Percentiles rank a stretch among this genome's conserved stretches.
phyloP scores from a whole-genome alignment of 371 early-diverging fungal species.

The Actinomortierella ambigua region DNA sequence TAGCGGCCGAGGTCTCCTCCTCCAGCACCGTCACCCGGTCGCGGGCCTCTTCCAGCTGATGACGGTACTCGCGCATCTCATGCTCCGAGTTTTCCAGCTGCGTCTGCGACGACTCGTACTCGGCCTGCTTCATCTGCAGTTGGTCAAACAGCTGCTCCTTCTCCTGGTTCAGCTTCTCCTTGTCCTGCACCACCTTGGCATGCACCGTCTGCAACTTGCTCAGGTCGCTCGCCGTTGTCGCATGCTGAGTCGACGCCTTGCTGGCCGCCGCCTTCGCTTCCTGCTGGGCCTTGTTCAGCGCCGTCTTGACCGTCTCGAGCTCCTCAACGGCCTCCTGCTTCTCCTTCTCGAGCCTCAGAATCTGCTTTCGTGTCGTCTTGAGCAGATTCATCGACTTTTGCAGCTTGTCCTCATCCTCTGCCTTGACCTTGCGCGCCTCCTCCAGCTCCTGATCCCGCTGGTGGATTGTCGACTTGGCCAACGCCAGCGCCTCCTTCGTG shows the following conservation, averaged over 20 bases:
- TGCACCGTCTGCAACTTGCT: constrained; percentile 37
- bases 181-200: constrained; percentile 46
- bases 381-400: constrained; percentile 54
- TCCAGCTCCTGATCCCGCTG: constrained; percentile 63
- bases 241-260: constrained; percentile 28
- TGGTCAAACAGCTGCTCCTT: constrained; percentile 66
- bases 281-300: constrained; percentile 29
- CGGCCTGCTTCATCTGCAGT: constrained; percentile 68
- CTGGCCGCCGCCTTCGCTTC: constrained; percentile 29
- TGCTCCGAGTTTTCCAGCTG: constrained; percentile 62
- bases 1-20: constrained; percentile 50
- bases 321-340: constrained; percentile 59
- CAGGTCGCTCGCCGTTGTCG: constrained; percentile 31
- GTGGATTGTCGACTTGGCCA: constrained; percentile 57
- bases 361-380: constrained; percentile 63
- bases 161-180: constrained; percentile 55
- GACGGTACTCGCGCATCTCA: constrained; percentile 55
- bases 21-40: constrained; percentile 58
- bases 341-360: constrained; percentile 62
- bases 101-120: constrained; percentile 71
- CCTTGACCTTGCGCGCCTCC: constrained; percentile 48
- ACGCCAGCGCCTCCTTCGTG: constrained; percentile 56
- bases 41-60: constrained; percentile 55
- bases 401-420: constrained; percentile 59
- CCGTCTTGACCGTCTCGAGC: constrained; percentile 42